These are phyloP conservation scores for Cercospora zeina DNA, from an alignment of 2,329 filamentous ascomycete genomes.

Conservation along the genomic window DNA sequence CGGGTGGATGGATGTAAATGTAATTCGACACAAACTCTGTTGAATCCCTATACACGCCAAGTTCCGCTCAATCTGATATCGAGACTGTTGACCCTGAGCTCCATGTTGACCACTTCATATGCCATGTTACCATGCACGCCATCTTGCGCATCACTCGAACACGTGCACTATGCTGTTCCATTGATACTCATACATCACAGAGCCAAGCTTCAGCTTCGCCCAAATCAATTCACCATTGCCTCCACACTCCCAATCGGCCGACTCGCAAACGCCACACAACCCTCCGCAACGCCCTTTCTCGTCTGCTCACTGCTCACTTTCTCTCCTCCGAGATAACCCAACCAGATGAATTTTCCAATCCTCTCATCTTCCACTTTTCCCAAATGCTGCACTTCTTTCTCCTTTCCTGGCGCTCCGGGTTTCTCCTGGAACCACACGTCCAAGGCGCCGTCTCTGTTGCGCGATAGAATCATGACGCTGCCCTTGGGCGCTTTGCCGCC, in stretches of 20 bases:
- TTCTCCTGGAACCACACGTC: slow-evolving; percentile 64
- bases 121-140: no score
- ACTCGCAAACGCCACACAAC: slow-evolving; percentile 83
- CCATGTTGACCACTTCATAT: no score
- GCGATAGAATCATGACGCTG: slow-evolving; percentile 70
- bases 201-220: background rate
- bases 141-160: no score
- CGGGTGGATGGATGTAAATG: no score
- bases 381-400: slow-evolving; percentile 54
- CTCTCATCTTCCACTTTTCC: slow-evolving; percentile 77
- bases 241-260: slow-evolving; percentile 84
- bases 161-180: no score
- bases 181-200: background rate
- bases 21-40: no score
- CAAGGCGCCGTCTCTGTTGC: slow-evolving; percentile 66
- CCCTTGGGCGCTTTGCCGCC: slow-evolving; percentile 75
- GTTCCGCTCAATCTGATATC: no score
- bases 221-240: slow-evolving; percentile 60
- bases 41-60: no score
- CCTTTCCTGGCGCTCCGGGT: slow-evolving; percentile 44
- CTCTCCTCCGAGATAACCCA: slow-evolving; percentile 84
- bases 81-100: no score
- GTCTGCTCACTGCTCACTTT: slow-evolving; percentile 84
- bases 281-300: slow-evolving; percentile 78
- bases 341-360: slow-evolving; percentile 78